These are phyloP conservation scores for Pleodorina starrii DNA, from an alignment of 139 green algal genomes.

Conservation along the genomic window DNA sequence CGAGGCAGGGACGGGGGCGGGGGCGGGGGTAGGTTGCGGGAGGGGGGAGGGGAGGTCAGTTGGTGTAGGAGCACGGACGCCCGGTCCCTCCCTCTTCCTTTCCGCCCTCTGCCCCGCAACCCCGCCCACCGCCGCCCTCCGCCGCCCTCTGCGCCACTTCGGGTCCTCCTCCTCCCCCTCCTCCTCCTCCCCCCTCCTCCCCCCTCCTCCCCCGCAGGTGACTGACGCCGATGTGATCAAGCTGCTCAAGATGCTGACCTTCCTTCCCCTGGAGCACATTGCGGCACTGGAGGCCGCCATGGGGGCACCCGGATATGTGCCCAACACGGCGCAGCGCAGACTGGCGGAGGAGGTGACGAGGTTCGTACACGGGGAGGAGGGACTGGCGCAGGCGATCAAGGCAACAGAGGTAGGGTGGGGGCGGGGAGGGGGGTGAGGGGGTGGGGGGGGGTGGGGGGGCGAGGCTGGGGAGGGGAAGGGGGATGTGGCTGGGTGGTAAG, in stretches of 20 bases:
- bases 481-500: no score
- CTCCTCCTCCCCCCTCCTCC: neutral
- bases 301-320: conserved; percentile 77
- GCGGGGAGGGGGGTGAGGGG: neutral
- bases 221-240: conserved; percentile 91
- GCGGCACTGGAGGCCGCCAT: conserved; percentile 73
- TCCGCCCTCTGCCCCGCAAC: no score
- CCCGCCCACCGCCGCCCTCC: neutral
- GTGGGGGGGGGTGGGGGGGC: neutral
- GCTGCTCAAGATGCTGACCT: conserved; percentile 97
- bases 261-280: conserved; percentile 92
- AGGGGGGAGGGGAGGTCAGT: no score
- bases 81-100: no score
- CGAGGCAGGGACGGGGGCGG: no score
- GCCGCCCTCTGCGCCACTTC: no score
- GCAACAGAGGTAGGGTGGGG: conserved; percentile 81
- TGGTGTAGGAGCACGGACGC: no score
- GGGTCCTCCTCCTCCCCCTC: no score
- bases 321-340: conserved; percentile 90
- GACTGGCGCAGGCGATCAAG: conserved; percentile 88
- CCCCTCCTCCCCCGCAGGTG: conserved; percentile 16
- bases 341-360: conserved; percentile 95
- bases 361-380: conserved; percentile 97
- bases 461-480: neutral
- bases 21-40: no score